Evolutionary conservation across 2,329 filamentous ascomycete genomes (phyloP), one percentile per base, ranked within the genome.

Genomic region (Xylaria sp.): DNA sequence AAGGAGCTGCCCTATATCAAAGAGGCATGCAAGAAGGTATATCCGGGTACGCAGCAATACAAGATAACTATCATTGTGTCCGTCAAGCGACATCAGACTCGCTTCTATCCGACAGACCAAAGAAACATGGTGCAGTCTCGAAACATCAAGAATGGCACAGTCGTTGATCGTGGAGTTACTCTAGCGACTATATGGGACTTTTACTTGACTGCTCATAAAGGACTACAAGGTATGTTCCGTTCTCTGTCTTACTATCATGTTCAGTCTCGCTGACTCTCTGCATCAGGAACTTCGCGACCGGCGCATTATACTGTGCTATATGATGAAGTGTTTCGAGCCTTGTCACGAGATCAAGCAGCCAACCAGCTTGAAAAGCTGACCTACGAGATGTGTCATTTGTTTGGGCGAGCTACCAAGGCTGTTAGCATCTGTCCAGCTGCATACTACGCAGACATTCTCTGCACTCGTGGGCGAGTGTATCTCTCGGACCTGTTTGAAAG

Each of bases 391-490:
- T 96, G 93, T 80, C 95, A 97, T 78, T 83, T 93, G 0, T 97
- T 92, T 76, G 93, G 92, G 10, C 89, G 94, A 3, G 93, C 94
- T 0, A 96, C 93, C n/a, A 94, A 94, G 79, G 91, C 94, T 0
- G 93, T 97, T 57, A 94, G 91, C 75, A 89, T 97, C 73, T 96
- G 92, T 74, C 93, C 94, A 0, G 93, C 94, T 0, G 94, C 94
- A 0, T 97, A 97, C 83, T 97, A 97, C 76, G 94, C 94, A 0
- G 94, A 97, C 78, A 84, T 97, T 33, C 88, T 95, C 1, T 96
- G 93, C 77, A 92, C 93, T 71, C 86, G 94, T 2, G 91, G 92
- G 0, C 85, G 94, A 0, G 86, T 86, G 15, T 95, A 97, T 77
- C 84, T 95, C 1, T 86, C 88, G 28, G 85, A 88, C 31, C 82